Conservation (phyloP, 768 basidiomycete genomes). For the Pulveroboletus sp. region DNA sequence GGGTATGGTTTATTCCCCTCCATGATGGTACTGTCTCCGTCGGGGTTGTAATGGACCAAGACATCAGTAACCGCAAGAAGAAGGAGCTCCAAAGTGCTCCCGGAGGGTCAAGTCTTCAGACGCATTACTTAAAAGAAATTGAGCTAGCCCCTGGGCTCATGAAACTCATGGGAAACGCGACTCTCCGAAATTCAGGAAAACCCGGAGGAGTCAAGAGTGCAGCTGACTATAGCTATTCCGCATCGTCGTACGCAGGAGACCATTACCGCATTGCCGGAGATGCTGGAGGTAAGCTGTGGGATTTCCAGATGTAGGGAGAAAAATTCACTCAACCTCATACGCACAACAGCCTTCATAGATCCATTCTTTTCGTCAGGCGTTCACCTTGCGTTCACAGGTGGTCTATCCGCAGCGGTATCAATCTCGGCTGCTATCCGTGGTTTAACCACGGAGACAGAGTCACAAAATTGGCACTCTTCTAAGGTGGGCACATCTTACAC, state of each 20-base stretch:
- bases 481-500: conserved; percentile 11
- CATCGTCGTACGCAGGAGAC: conserved; percentile 47
- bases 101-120: not conserved
- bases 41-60: conserved; percentile 48
- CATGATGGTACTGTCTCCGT: conserved; percentile 47
- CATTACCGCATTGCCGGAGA: conserved; percentile 57
- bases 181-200: conserved; percentile 6
- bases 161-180: not conserved
- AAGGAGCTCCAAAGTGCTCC: not conserved
- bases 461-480: conserved; percentile 10
- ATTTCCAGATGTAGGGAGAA: not conserved
- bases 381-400: conserved; percentile 11
- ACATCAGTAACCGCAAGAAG: conserved; percentile 27
- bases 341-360: conserved; percentile 9
- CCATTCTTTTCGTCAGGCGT: conserved; percentile 13
- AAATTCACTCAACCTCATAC: not conserved
- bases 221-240: conserved; percentile 58
- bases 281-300: conserved; percentile 29
- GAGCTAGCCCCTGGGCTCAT: not conserved
- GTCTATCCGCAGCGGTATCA: conserved; percentile 7
- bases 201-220: conserved; percentile 30
- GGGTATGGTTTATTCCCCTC: conserved; percentile 59
- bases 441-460: not conserved
- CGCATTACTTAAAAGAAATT: conserved; percentile 5
- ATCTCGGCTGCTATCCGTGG: conserved; percentile 11